Evolutionary conservation across 768 basidiomycete species (phyloP).

Genomic region (Tubosaeta brunneosetosa): DNA sequence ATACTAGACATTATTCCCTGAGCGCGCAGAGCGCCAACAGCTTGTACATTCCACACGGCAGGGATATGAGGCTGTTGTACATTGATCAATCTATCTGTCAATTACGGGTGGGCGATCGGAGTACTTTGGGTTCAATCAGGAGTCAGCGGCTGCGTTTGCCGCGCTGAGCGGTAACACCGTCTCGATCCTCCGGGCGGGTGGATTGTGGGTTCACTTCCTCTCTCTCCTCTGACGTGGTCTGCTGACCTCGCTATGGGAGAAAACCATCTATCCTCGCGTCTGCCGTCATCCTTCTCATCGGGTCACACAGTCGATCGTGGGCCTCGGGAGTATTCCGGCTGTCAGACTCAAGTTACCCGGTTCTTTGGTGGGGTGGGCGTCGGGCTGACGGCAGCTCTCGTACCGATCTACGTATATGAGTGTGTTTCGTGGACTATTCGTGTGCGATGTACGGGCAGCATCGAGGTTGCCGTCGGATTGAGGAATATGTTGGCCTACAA

Average conservation of each 20-base stretch:
- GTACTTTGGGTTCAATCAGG: no score
- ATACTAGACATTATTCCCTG: no score
- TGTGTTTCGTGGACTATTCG: slow-evolving; percentile 35
- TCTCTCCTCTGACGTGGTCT: no score
- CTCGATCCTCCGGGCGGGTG: slow-evolving; percentile 34
- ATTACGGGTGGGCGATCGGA: no score
- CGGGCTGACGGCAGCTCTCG: slow-evolving; percentile 33
- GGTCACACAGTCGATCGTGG: slow-evolving; percentile 33
- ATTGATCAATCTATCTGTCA: no score
- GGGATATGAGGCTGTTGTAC: no score
- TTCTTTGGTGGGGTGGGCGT: slow-evolving; percentile 49
- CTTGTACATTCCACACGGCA: no score
- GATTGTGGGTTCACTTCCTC: slow-evolving; percentile 23
- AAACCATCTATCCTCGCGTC: slow-evolving; percentile 32
- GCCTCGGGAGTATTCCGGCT: slow-evolving; percentile 25
- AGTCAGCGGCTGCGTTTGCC: slow-evolving; percentile 23
- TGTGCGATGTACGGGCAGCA: slow-evolving; percentile 34
- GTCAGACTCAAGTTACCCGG: slow-evolving; percentile 31
- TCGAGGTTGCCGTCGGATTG: slow-evolving; percentile 30
- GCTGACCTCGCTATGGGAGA: slow-evolving; percentile 28
- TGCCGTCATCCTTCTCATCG: slow-evolving; percentile 31
- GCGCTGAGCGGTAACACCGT: slow-evolving; percentile 35
- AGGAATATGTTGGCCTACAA: slow-evolving; percentile 35
- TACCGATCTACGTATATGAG: slow-evolving; percentile 37
- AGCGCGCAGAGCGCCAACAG: no score